Conservation (phyloP, 2,329 filamentous ascomycete species). For the Pyricularia pennisetigena region DNA sequence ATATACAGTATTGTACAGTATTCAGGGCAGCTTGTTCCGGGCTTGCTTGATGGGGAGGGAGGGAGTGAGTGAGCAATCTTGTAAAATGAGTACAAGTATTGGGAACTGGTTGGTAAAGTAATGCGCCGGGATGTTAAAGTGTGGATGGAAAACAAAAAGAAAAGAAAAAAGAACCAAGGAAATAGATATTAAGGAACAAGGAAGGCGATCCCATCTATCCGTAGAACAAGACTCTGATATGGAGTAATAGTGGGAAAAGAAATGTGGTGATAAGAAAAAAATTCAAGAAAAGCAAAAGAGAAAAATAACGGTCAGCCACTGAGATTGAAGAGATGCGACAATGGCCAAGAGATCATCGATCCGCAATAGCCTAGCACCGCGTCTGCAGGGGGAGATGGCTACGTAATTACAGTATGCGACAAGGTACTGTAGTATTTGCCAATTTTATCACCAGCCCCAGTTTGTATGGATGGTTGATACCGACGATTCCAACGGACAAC, state of each 20-base stretch:
- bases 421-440: background rate
- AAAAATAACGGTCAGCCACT: background rate
- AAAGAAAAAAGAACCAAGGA: background rate
- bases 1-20: background rate
- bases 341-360: background rate
- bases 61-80: background rate
- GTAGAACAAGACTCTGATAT: background rate
- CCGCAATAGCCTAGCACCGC: background rate
- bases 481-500: background rate
- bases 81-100: no score
- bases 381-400: background rate
- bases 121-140: background rate
- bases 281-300: background rate
- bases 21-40: background rate
- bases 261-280: background rate
- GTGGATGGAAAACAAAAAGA: background rate
- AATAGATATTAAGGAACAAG: background rate
- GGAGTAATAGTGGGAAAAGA: background rate
- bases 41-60: background rate
- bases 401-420: background rate
- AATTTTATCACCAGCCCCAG: background rate
- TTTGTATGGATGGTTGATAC: background rate
- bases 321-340: background rate
- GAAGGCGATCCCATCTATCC: background rate
- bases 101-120: background rate